These are phyloP conservation scores for Phialemoniopsis sp. DNA, from an alignment of 2,329 filamentous ascomycete genomes.

Conservation along the genomic window DNA sequence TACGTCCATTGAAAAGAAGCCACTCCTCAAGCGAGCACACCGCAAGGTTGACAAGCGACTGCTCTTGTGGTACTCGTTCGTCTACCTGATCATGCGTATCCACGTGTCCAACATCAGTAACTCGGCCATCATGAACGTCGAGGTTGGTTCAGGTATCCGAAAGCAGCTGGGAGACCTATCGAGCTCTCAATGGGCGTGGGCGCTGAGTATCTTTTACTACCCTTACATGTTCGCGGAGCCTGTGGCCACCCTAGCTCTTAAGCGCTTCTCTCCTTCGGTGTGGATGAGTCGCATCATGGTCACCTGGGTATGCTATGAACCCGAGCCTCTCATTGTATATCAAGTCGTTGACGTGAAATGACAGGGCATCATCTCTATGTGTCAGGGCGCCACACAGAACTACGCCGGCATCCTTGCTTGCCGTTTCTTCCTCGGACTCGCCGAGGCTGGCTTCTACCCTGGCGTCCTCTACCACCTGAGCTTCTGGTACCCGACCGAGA, in stretches of 20 bases:
- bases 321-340: too few species aligned
- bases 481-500: slow-evolving; percentile 52
- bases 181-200: slow-evolving; percentile 18
- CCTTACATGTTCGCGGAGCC: slow-evolving; percentile 20
- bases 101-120: slow-evolving; percentile 19
- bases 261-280: slow-evolving; percentile 12
- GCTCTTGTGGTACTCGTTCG: slow-evolving; percentile 15
- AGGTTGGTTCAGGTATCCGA: slow-evolving; percentile 17
- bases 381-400: slow-evolving; percentile 29
- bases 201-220: slow-evolving; percentile 17
- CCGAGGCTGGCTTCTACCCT: slow-evolving; percentile 45
- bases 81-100: slow-evolving; percentile 17
- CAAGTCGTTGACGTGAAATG: not conserved
- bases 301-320: slow-evolving; percentile 14
- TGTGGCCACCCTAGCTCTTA: slow-evolving; percentile 14
- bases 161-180: slow-evolving; percentile 15
- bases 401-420: slow-evolving; percentile 4
- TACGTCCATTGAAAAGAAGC: slow-evolving; percentile 1
- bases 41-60: slow-evolving; percentile 16
- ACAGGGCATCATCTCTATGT: slow-evolving; percentile 15
- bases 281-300: slow-evolving; percentile 20
- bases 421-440: slow-evolving; percentile 2
- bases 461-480: slow-evolving; percentile 56
- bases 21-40: slow-evolving; percentile 9
- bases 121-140: slow-evolving; percentile 19